Conservation (phyloP, 2,329 filamentous ascomycete species). For the Cercospora sp. region DNA sequence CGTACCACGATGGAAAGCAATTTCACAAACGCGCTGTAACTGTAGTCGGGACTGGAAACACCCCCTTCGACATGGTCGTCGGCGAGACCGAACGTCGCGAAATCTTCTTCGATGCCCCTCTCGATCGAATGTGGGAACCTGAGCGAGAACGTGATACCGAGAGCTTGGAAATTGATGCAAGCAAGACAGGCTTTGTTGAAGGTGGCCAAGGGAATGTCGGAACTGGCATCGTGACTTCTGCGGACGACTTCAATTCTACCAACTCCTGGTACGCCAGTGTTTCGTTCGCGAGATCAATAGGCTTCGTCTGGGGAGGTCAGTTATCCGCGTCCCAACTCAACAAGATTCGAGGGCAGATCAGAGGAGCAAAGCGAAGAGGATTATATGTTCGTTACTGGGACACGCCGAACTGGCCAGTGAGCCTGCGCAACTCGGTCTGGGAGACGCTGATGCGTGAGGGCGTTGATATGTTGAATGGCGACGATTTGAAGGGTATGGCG, state of each 20-base stretch:
- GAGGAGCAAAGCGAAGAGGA: constrained; percentile 52
- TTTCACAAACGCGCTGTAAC: constrained; percentile 61
- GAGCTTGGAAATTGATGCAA: background rate
- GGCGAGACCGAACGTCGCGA: constrained; percentile 58
- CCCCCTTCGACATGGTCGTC: constrained; percentile 58
- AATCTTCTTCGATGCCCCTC: constrained; percentile 44
- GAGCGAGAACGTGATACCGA: constrained; percentile 5
- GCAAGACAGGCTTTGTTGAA: constrained; percentile 29
- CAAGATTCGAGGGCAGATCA: constrained; percentile 53
- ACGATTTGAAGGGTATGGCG: constrained; percentile 55
- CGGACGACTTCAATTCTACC: constrained; percentile 49
- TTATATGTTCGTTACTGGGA: constrained; percentile 60
- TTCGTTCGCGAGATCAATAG: constrained; percentile 57
- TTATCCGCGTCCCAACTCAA: constrained; percentile 51
- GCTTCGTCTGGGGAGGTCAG: constrained; percentile 45
- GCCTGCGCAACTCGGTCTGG: constrained; percentile 57
- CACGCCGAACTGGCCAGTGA: constrained; percentile 56
- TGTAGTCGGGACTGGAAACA: constrained; percentile 67
- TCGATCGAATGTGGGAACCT: constrained; percentile 21
- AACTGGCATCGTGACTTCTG: constrained; percentile 33
- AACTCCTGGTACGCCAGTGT: constrained; percentile 69
- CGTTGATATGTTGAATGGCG: constrained; percentile 59
- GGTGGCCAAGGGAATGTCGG: constrained; percentile 46
- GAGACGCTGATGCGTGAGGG: constrained; percentile 53
- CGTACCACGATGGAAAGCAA: constrained; percentile 51